Base-by-base conservation (phyloP, 169 alveolate genomes). In the Eimeria mitis region DNA sequence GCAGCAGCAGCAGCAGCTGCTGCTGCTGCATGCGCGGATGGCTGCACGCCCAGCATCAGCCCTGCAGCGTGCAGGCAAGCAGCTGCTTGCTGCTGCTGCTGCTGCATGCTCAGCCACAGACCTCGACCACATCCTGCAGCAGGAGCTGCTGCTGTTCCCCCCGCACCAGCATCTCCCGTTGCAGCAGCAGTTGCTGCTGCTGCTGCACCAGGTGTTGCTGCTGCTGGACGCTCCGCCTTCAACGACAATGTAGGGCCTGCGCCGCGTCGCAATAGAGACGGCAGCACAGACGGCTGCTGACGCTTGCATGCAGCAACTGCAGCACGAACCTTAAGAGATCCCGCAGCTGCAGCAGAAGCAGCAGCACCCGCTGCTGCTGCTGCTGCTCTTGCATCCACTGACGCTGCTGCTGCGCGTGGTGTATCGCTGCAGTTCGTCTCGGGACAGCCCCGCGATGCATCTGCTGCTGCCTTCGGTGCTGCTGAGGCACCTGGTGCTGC, bases 1-100 rank as follows among this genome's bases (percentile, higher is more conserved):
- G 89, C 89, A 79, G 89, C 89, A 79, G 89, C 89, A 79, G 89
- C 89, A 7, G 89, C 89, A 14, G 89, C 89, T 44, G 89, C 89
- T 54, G 89, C 89, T 54, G 89, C 89, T 49, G 89, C 89, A 19
- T 79, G 89, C 2, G 89, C 89, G 19, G 89, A 79, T 34, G 89
- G 89, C 89, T 79, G 89, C 71, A 79, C 89, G 7, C 89, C 89
- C 21, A 79, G 70, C 89, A 79, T 79, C 54, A 79, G 89, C 54
- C 89, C 89, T 8, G 89, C 89, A 16, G 89, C 89, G 25, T 79
- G 89, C 56, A 79, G 71, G 23, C 89, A 79, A 16, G 89, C 89
- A 0, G 89, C 89, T n/a, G 89, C 89, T 56, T 79, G 89, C 71
- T 79, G 89, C 89, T 79, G 89, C 71, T 79, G 89, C 68, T 79